These are phyloP conservation scores for Thalassiosira exigua DNA, from an alignment of 352 stramenopile genomes.

Conservation along the genomic window DNA sequence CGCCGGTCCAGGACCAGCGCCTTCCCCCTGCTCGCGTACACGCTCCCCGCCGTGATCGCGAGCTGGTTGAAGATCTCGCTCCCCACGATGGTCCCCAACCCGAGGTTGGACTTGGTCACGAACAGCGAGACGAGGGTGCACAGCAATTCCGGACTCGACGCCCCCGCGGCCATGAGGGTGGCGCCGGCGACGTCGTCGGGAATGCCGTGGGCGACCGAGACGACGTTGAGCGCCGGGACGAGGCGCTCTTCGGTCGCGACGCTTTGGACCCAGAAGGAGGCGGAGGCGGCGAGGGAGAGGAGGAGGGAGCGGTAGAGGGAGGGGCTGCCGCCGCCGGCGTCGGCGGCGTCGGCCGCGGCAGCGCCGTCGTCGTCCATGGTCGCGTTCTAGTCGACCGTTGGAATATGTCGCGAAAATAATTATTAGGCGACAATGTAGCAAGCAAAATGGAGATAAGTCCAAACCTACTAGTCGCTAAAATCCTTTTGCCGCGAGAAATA, in stretches of 20 bases:
- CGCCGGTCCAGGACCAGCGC: conserved; percentile 85
- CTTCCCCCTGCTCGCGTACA: conserved; percentile 70
- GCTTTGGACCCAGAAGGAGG: conserved; percentile 86
- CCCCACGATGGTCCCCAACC: conserved; percentile 89
- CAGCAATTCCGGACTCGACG: conserved; percentile 86
- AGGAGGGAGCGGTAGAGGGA: no score
- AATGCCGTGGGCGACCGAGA: conserved; percentile 63
- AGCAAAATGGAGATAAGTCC: no score
- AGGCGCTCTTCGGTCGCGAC: conserved; percentile 90
- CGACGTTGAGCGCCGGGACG: conserved; percentile 86
- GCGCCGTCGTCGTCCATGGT: no score
- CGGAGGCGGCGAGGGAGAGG: conserved; percentile 72
- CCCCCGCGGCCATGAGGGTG: conserved; percentile 88
- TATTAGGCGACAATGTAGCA: no score
- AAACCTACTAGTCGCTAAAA: no score
- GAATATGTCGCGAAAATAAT: no score
- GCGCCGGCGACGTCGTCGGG: conserved; percentile 86
- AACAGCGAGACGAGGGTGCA: conserved; percentile 86
- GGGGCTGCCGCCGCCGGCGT: no score
- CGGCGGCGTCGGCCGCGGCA: no score
- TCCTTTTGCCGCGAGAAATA: no score
- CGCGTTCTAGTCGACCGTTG: no score
- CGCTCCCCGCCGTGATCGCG: conserved; percentile 87
- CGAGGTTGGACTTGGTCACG: conserved; percentile 80
- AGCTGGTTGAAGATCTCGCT: conserved; percentile 89